Conservation (phyloP, 345 rosid genomes). For the Punica granatum region DNA sequence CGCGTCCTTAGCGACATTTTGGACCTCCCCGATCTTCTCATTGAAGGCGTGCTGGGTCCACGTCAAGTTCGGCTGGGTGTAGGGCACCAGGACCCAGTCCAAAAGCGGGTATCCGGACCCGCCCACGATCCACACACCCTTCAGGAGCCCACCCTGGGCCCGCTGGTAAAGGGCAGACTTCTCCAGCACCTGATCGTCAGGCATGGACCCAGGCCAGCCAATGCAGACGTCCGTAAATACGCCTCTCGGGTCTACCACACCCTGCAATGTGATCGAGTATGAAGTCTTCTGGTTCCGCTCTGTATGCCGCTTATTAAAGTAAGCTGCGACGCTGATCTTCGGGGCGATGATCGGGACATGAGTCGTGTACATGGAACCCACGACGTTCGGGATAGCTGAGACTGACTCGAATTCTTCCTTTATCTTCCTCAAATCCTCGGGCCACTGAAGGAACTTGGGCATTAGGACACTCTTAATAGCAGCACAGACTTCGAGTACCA, state of each 20-base stretch:
- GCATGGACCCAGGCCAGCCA: slow-evolving; percentile 26
- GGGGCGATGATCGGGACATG: slow-evolving; percentile 24
- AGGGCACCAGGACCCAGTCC: slow-evolving; percentile 24
- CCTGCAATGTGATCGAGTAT: slow-evolving; percentile 24
- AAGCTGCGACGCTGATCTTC: slow-evolving; percentile 22
- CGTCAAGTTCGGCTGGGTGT: slow-evolving; percentile 18
- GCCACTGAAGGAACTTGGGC: slow-evolving; percentile 24
- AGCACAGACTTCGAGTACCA: slow-evolving; percentile 20
- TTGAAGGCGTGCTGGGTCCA: slow-evolving; percentile 25
- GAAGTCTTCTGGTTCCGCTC: slow-evolving; percentile 25
- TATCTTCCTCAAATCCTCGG: slow-evolving; percentile 14
- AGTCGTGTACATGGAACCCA: slow-evolving; percentile 25
- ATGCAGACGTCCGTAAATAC: slow-evolving; percentile 23
- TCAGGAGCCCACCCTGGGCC: slow-evolving; percentile 19
- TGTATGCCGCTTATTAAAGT: slow-evolving; percentile 22
- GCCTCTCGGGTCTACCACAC: slow-evolving; percentile 20
- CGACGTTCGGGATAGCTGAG: slow-evolving; percentile 19
- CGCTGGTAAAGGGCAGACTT: slow-evolving; percentile 19
- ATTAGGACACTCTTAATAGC: slow-evolving; percentile 18
- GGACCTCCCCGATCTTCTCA: slow-evolving; percentile 23
- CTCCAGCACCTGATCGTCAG: slow-evolving; percentile 21
- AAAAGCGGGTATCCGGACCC: slow-evolving; percentile 16
- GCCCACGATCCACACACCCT: slow-evolving; percentile 23
- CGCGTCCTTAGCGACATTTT: slow-evolving; percentile 15
- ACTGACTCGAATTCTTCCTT: slow-evolving; percentile 14